Evolutionary conservation across 1,284 basidiomycete genomes (phyloP), one percentile per base, ranked within the genome.

Genomic region (Termitomyces sp.): DNA sequence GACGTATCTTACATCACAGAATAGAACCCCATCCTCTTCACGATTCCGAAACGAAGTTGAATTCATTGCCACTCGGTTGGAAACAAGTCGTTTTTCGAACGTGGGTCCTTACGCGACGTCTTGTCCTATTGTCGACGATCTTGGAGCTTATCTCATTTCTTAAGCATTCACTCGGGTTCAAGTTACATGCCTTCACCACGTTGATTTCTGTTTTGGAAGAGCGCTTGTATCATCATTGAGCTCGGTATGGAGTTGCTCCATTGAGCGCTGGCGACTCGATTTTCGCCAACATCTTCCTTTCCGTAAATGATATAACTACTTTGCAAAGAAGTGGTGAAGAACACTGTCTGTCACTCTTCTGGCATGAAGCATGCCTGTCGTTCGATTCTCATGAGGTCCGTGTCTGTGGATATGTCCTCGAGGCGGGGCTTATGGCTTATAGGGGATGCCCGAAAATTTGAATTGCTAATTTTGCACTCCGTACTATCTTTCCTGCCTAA

Each of bases 1-100:
- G 58, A 63, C 60, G 57, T 58, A 59, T 51, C 43, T 58, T 61
- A 62, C 57, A 62, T 58, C 60, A 51, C 60, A 58, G 56, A 61
- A 61, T 62, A 62, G 61, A 62, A 7, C 17, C 42, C 52, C 39
- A 50, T 58, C 47, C 42, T 9, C 17, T 45, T 45, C 13, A 12
- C 21, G 13, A 28, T 34, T 38, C 10, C 5, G 42, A 28, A 36
- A 36, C 24, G 21, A 5, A 48, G 12, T 38, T 5, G 34, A n/a
- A n/a, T 15, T 28, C 5, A 6, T 17, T 17, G 5, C 43, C 26
- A 26, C 26, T 17, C 31, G 34, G 15, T 33, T 15, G 33, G 33
- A 4, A 38, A 5, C 13, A 48, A 36, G 24, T 48, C 5, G 5
- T 48, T 15, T 26, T 13, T 38, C 9, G 34, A 28, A 43, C 42